These are phyloP conservation scores for Candida gorgasii DNA, from an alignment of 805 yeast species.

Conservation along the genomic window DNA sequence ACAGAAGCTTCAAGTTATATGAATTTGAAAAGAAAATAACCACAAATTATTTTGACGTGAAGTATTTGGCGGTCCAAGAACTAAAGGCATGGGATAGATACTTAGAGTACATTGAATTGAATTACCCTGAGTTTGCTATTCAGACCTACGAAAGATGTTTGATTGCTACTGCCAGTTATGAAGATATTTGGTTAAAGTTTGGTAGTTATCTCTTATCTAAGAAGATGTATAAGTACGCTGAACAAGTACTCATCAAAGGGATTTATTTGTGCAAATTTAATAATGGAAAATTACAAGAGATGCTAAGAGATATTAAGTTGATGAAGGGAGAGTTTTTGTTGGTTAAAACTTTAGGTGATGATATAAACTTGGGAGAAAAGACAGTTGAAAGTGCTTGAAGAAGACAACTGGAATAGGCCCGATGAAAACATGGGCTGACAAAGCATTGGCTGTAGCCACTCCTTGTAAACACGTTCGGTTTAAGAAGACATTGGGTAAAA, in stretches of 20 bases:
- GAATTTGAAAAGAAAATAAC: slow-evolving; percentile 47
- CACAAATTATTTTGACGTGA: slow-evolving; percentile 37
- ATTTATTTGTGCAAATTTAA: slow-evolving; percentile 2
- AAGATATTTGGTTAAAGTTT: slow-evolving; percentile 51
- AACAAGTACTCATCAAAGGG: slow-evolving; percentile 1
- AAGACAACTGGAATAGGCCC: background rate
- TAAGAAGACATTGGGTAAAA: too few species aligned
- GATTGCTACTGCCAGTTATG: slow-evolving; percentile 45
- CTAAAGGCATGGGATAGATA: slow-evolving; percentile 61
- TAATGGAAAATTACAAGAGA: background rate
- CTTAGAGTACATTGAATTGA: slow-evolving; percentile 51
- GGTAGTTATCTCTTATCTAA: slow-evolving; percentile 39
- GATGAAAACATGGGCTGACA: too few species aligned
- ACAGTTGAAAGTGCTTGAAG: too few species aligned
- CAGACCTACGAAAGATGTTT: slow-evolving; percentile 52
- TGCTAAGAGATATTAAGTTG: slow-evolving; percentile 1
- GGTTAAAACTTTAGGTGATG: background rate
- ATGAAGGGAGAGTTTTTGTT: background rate
- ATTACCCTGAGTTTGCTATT: slow-evolving; percentile 24
- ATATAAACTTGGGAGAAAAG: background rate
- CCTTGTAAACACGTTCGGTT: too few species aligned
- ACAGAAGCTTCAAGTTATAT: slow-evolving; percentile 49
- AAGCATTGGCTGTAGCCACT: background rate
- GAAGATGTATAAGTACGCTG: background rate
- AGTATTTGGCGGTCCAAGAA: slow-evolving; percentile 43